phyloP scores from a whole-genome alignment of 306 rosid species.

The Medicago arabica region DNA sequence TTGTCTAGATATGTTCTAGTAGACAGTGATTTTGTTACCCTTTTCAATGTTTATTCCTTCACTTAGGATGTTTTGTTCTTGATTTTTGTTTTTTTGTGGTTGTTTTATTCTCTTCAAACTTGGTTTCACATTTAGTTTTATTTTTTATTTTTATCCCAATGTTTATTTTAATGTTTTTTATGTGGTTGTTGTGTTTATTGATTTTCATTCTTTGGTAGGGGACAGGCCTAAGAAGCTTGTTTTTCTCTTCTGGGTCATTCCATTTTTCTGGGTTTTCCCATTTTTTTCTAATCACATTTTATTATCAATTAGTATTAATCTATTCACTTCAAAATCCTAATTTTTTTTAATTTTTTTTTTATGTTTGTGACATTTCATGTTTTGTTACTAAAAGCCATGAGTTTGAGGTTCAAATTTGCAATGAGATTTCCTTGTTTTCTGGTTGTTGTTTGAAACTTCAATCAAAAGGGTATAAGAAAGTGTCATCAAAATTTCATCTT shows the following conservation, averaged over 20 bases:
- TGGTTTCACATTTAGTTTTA: constrained; percentile 34
- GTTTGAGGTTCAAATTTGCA: constrained; percentile 32
- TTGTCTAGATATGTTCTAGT: constrained; percentile 33
- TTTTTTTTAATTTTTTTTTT: constrained; percentile 40
- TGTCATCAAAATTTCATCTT: constrained; percentile 19
- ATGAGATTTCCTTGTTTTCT: constrained; percentile 42
- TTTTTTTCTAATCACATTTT: constrained; percentile 31
- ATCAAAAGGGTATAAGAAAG: constrained; percentile 29
- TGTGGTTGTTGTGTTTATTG: constrained; percentile 63
- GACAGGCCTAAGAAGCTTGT: constrained; percentile 59
- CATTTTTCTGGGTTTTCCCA: constrained; percentile 50
- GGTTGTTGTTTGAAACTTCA: constrained; percentile 35
- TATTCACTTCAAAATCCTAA: constrained; percentile 38
- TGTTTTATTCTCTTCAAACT: constrained; percentile 48
- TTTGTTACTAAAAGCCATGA: constrained; percentile 33
- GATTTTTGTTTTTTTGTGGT: constrained; percentile 46
- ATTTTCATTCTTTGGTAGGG: constrained; percentile 52
- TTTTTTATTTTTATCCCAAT: constrained; percentile 18
- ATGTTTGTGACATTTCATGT: constrained; percentile 48
- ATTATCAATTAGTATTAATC: constrained; percentile 15
- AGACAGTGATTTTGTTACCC: constrained; percentile 43
- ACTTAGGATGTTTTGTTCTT: constrained; percentile 40
- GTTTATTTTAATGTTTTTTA: constrained; percentile 45
- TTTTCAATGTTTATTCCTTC: constrained; percentile 48
- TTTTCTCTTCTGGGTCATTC: constrained; percentile 70